Conservation (phyloP, 1,284 basidiomycete genomes). For the Spongispora temasekensis region DNA sequence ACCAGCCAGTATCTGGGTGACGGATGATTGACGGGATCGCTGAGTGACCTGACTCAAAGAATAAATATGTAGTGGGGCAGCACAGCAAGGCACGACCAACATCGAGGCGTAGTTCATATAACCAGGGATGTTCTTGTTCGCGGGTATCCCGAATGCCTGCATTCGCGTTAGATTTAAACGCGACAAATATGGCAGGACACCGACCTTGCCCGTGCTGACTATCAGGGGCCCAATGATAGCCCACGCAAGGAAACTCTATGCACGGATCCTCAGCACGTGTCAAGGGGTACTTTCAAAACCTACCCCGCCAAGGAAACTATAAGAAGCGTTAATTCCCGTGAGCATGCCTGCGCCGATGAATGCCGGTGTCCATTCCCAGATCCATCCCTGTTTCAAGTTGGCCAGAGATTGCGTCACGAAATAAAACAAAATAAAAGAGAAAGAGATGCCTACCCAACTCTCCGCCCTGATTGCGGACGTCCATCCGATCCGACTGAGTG, state of each 20-base stretch:
- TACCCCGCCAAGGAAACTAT: conserved; percentile 54
- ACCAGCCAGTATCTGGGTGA: conserved; percentile 6
- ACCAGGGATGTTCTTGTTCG: not conserved
- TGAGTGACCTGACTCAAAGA: not conserved
- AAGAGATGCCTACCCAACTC: conserved; percentile 25
- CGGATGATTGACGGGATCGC: not conserved
- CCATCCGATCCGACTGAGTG: conserved; percentile 49
- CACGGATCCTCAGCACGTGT: not conserved
- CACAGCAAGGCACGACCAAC: not conserved
- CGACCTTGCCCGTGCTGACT: conserved; percentile 46
- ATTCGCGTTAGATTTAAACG: not conserved
- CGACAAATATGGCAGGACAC: not conserved
- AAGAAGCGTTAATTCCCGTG: conserved; percentile 64
- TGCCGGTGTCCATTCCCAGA: conserved; percentile 49
- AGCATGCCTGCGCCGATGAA: conserved; percentile 72
- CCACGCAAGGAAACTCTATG: conserved; percentile 63
- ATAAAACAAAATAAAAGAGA: conserved; percentile 22
- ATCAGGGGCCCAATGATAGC: conserved; percentile 64
- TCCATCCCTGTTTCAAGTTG: conserved; percentile 37
- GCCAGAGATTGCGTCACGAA: not conserved
- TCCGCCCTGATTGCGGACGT: conserved; percentile 61
- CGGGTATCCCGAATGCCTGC: conserved; percentile 2
- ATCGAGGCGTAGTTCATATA: conserved; percentile 5
- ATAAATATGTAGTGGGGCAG: not conserved
- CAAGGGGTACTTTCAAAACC: conserved; percentile 14